Base-by-base conservation (phyloP, 2,329 filamentous ascomycete genomes). In the Trichoderma guizhouense region DNA sequence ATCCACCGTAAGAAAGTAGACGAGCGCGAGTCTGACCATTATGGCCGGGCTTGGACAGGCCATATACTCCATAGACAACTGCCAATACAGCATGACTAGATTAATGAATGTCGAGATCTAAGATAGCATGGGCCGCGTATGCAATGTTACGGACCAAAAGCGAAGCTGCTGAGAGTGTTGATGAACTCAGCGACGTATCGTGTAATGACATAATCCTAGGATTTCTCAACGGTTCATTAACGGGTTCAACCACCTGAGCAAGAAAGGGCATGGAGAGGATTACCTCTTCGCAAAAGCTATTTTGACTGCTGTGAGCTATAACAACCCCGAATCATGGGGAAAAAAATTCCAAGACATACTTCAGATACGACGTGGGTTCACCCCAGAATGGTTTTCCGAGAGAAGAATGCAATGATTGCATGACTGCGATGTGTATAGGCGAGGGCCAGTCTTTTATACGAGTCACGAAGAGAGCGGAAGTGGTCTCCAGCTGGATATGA, bases 121-220 rank as follows among this genome's bases (percentile, higher is more conserved):
- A 51, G 26, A 18, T 9, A 34, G 28, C 14, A 11, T 71, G 2
- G n/a, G 21, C 28, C 6, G 24, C 47, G 24, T 7, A 32, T 21
- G 24, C 6, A 4, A 3, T 0, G 3, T 9, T 2, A 75, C 79
- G 14, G 14, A 79, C 79, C 78, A 65, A 80, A 84, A 5, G 79
- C 74, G 0, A 82, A 73, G 68, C 82, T 85, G 70, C 82, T 84
- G 2, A 84, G 73, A 0, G 82, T 84, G 72, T 85, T 85, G 74
- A 84, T 80, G 47, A 85, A 84, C 63, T 85, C 83, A 6, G 82
- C 83, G 24, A 84, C 76, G 36, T 82, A 84, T 24, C 81, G 76
- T 9, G 83, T 84, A 14, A 85, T 75, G 9, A 81, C 78, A 76
- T 85, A 85, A 32, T 80, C 79, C 79, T 79, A 47, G 24, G 26